These are phyloP conservation scores for Kitagawia praeruptora DNA, from an alignment of 129 eudicot genomes.

Conservation along the genomic window DNA sequence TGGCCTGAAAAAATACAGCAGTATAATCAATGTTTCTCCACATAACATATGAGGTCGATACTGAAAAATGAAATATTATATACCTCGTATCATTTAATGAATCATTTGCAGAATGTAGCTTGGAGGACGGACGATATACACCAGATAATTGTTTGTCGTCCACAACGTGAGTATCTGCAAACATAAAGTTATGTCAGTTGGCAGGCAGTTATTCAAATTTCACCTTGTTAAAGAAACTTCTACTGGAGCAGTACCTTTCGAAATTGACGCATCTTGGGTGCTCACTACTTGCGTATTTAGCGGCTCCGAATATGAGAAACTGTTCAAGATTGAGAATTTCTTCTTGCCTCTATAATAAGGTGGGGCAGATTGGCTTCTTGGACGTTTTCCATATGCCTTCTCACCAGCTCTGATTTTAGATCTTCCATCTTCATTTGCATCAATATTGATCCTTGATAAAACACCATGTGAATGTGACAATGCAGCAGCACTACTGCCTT, in stretches of 20 bases:
- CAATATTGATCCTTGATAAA: conserved; percentile 15
- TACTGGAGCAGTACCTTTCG: conserved; percentile 41
- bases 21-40: conserved; percentile 1
- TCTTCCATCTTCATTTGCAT: conserved; percentile 12
- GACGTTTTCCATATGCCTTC: conserved; percentile 13
- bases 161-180: background rate
- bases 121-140: too few relatives aligned
- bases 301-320: conserved; percentile 6
- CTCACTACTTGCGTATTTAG: conserved; percentile 12
- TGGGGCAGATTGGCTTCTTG: conserved; percentile 80
- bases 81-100: conserved; percentile 30
- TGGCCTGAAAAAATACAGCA: conserved; percentile 33
- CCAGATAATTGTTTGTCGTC: conserved; percentile 6
- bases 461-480: conserved; percentile 16
- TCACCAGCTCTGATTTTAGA: conserved; percentile 11
- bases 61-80: background rate
- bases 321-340: conserved; percentile 25
- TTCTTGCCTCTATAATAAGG: conserved; percentile 58
- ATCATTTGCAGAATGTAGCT: conserved; percentile 9
- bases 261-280: conserved; percentile 10
- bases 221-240: conserved; percentile 9
- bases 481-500: conserved; percentile 6
- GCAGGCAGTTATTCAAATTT: conserved; percentile 4
- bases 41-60: conserved; percentile 2
- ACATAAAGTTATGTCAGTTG: background rate